Percentiles rank a stretch among this genome's conserved stretches.
Evolutionary conservation across 176 grass and related monocot species (phyloP).

Genomic region (Thalia dealbata): DNA sequence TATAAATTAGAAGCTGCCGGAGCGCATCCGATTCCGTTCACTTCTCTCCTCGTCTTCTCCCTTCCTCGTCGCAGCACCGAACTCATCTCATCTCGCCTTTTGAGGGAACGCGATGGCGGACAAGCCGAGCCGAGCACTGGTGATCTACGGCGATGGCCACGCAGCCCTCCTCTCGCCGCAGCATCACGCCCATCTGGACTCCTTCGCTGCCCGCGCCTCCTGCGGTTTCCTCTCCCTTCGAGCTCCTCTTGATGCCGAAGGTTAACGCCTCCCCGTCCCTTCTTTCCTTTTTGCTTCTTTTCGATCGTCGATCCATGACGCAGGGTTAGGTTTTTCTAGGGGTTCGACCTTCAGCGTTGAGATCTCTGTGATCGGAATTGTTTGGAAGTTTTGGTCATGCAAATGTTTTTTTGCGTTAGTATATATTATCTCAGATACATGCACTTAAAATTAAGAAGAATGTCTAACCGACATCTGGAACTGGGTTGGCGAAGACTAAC

Average conservation of each 20-base stretch:
- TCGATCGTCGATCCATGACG: neutral
- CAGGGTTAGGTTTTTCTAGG: neutral
- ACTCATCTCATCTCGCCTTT: neutral
- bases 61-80: neutral
- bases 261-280: slow-evolving; percentile 13
- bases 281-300: neutral
- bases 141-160: slow-evolving; percentile 76
- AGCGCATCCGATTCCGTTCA: neutral
- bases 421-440: neutral
- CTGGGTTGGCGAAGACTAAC: neutral
- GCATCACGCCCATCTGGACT: slow-evolving; percentile 41
- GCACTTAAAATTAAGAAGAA: too few relatives aligned
- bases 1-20: too few relatives aligned
- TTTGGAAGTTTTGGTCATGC: neutral
- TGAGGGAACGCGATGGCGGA: slow-evolving; percentile 53
- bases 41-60: neutral
- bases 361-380: neutral
- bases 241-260: slow-evolving; percentile 20
- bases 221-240: slow-evolving; percentile 84
- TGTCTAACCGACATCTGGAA: neutral
- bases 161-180: slow-evolving; percentile 29
- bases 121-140: slow-evolving; percentile 77
- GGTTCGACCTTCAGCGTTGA: neutral
- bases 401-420: neutral
- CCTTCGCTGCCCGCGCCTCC: slow-evolving; percentile 51